A percentile compares a stretch with the other conserved stretches of the same genome.
phyloP scores from a whole-genome alignment of 352 stramenopile species.

The Globisporangium cylindrosporum region DNA sequence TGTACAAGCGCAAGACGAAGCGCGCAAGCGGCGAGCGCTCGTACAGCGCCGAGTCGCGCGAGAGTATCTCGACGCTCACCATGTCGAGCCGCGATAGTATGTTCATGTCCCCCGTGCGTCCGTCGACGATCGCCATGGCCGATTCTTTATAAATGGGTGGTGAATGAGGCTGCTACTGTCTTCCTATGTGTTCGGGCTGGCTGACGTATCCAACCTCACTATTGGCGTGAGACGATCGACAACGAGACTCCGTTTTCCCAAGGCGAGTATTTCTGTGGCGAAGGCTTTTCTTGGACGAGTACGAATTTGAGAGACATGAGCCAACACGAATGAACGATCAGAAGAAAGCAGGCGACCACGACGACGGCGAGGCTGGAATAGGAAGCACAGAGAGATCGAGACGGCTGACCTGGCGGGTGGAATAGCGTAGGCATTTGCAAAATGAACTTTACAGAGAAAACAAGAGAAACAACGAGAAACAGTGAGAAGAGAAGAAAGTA shows the following conservation, averaged over 20 bases:
- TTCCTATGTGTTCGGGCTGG: not conserved
- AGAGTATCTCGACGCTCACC: slow-evolving; percentile 80
- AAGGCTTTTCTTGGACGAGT: not conserved
- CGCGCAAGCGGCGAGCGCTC: slow-evolving; percentile 47
- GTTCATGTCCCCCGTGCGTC: slow-evolving; percentile 60
- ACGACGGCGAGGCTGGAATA: not conserved
- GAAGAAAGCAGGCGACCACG: not conserved
- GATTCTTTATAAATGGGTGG: slow-evolving; percentile 25
- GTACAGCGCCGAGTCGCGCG: slow-evolving; percentile 57
- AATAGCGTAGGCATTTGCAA: slow-evolving; percentile 9
- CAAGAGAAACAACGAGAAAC: slow-evolving; percentile 7
- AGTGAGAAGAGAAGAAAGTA: slow-evolving; percentile 2
- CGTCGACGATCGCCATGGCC: slow-evolving; percentile 67
- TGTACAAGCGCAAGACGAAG: slow-evolving; percentile 89
- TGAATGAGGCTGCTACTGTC: not conserved
- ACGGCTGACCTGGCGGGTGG: not conserved
- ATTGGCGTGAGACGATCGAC: not conserved
- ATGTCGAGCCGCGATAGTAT: slow-evolving; percentile 76
- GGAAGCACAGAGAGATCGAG: not conserved
- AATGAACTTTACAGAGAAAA: slow-evolving; percentile 14
- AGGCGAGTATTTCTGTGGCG: not conserved
- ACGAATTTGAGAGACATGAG: not conserved
- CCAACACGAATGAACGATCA: not conserved
- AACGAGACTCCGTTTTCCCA: not conserved
- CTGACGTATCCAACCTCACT: not conserved